A percentile compares a stretch with the other conserved stretches of the same genome.
Evolutionary conservation across 768 basidiomycete species (phyloP).

Genomic region (Suillus spraguei): DNA sequence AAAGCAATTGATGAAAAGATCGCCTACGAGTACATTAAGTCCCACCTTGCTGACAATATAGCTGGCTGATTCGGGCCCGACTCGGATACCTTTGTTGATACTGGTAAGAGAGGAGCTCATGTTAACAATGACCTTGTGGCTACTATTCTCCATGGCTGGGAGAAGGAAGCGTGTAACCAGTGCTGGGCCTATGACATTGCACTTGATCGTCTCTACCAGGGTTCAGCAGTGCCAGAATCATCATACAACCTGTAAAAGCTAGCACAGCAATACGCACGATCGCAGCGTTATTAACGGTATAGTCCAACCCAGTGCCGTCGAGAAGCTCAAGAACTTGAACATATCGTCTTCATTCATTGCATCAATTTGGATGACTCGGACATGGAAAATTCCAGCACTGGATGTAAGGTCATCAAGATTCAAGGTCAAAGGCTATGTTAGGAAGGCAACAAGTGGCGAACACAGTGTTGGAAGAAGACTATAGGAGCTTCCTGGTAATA

Average conservation of each 20-base stretch:
- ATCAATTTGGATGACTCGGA: constrained; percentile 32
- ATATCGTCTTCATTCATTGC: constrained; percentile 27
- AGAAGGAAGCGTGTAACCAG: constrained; percentile 36
- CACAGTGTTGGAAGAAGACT: constrained; percentile 17
- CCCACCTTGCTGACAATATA: constrained; percentile 21
- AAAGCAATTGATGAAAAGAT: constrained; percentile 21
- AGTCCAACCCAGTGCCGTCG: constrained; percentile 34
- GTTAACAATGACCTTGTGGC: constrained; percentile 38
- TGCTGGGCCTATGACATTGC: constrained; percentile 39
- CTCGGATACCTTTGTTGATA: constrained; percentile 18
- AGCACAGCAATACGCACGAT: constrained; percentile 30
- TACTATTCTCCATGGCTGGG: constrained; percentile 35
- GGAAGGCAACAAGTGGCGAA: constrained; percentile 29
- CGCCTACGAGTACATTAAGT: constrained; percentile 18
- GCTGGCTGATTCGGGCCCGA: constrained; percentile 7
- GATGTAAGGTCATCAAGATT: constrained; percentile 16
- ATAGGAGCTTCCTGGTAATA: constrained; percentile 15
- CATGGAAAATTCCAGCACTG: constrained; percentile 27
- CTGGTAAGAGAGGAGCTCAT: constrained; percentile 37
- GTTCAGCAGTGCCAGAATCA: constrained; percentile 19
- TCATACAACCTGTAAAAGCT: neutral
- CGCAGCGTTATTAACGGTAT: constrained; percentile 42
- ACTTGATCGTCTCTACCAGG: constrained; percentile 21
- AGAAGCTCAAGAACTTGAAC: constrained; percentile 27
- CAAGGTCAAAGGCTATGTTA: constrained; percentile 20